Evolutionary conservation across 352 stramenopile species (phyloP).

Genomic region (Globisporangium radiosum): DNA sequence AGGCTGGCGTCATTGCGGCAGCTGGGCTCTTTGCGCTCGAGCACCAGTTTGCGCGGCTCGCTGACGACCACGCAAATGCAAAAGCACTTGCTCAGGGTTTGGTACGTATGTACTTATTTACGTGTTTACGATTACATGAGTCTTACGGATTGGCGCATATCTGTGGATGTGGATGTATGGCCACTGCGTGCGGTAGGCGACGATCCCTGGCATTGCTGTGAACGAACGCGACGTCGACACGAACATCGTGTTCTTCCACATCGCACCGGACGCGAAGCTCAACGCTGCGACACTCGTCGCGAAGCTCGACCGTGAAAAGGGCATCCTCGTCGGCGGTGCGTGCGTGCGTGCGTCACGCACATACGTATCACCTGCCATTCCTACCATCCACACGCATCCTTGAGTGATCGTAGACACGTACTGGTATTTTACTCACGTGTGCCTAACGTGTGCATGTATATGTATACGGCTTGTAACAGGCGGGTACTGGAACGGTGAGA

Average conservation of each 20-base stretch:
- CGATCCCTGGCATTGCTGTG: slow-evolving; percentile 62
- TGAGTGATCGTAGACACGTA: too few relatives aligned
- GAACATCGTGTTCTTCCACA: slow-evolving; percentile 85
- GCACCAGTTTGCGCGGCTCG: slow-evolving; percentile 81
- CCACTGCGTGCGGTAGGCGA: slow-evolving; percentile 10
- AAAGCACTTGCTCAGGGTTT: slow-evolving; percentile 62
- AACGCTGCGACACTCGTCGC: slow-evolving; percentile 41
- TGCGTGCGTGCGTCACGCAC: background rate
- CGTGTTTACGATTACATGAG: background rate
- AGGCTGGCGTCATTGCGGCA: slow-evolving; percentile 91
- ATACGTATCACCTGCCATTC: background rate
- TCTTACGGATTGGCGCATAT: background rate
- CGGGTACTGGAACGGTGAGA: slow-evolving; percentile 52
- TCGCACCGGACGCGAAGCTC: slow-evolving; percentile 54
- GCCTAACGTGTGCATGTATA: background rate
- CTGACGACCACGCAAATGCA: slow-evolving; percentile 78
- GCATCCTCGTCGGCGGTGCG: slow-evolving; percentile 52
- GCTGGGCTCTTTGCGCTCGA: slow-evolving; percentile 90
- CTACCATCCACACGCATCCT: background rate
- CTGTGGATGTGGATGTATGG: background rate
- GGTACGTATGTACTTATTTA: slow-evolving; percentile 10
- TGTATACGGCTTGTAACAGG: slow-evolving; percentile 7
- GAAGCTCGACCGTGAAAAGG: slow-evolving; percentile 57
- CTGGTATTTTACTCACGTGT: background rate
- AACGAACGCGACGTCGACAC: slow-evolving; percentile 66